A percentile compares a stretch with the other conserved stretches of the same genome.
Evolutionary conservation across 306 rosid species (phyloP).

Genomic region (Cajanus cajan): DNA sequence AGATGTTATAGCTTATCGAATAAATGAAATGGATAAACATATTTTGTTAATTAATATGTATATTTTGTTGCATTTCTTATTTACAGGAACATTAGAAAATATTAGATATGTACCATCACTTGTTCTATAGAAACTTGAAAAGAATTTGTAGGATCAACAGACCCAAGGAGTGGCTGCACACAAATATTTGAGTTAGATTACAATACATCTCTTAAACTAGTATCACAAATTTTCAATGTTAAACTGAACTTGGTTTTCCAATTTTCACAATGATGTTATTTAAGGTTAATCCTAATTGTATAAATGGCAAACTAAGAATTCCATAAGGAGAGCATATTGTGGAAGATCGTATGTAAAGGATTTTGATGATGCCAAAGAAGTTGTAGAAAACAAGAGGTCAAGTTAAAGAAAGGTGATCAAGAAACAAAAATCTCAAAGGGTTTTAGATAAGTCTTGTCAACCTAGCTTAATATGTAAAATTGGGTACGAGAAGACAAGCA

Average conservation of each 20-base stretch:
- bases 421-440: too few relatives aligned
- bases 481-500: too few relatives aligned
- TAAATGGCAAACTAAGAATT: constrained; percentile 9
- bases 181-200: constrained; percentile 32
- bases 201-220: not conserved
- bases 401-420: too few relatives aligned
- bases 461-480: too few relatives aligned
- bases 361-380: too few relatives aligned
- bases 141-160: constrained; percentile 46
- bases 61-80: not conserved
- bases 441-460: too few relatives aligned
- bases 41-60: constrained; percentile 11
- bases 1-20: constrained; percentile 62
- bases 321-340: constrained; percentile 7
- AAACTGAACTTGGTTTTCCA: not conserved
- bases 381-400: too few relatives aligned
- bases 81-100: not conserved
- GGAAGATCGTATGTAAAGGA: too few relatives aligned
- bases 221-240: constrained; percentile 17
- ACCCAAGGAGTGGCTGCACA: constrained; percentile 70
- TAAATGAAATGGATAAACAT: constrained; percentile 42
- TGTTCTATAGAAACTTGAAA: constrained; percentile 60
- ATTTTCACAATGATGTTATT: not conserved
- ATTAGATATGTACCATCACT: constrained; percentile 36
- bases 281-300: not conserved